A percentile compares a stretch with the other conserved stretches of the same genome.
phyloP scores from a whole-genome alignment of 331 rosid species.

The Malus hybrid region DNA sequence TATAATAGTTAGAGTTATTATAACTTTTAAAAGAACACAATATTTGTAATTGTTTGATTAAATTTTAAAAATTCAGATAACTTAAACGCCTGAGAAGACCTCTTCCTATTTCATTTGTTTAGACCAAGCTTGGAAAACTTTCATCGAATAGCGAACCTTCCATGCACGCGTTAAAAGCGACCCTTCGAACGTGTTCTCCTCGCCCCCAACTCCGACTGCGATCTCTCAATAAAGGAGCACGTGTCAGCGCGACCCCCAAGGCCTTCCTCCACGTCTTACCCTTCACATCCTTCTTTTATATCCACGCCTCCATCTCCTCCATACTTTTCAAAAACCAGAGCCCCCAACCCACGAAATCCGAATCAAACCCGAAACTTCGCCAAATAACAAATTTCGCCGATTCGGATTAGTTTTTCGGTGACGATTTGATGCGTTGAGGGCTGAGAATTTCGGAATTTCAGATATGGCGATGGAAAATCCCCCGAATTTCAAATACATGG shows the following conservation, averaged over 20 bases:
- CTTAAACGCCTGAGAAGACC: too few relatives aligned
- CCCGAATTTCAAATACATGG: constrained; percentile 33
- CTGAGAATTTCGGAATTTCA: background rate
- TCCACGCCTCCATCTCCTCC: background rate
- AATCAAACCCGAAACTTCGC: background rate
- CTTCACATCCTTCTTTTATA: background rate
- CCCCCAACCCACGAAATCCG: background rate
- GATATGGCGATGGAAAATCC: constrained; percentile 40
- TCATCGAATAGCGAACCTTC: constrained; percentile 34
- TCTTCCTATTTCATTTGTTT: too few relatives aligned
- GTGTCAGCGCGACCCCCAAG: constrained; percentile 36
- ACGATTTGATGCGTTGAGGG: background rate
- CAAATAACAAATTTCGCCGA: background rate
- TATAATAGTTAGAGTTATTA: too few relatives aligned
- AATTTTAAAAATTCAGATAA: too few relatives aligned
- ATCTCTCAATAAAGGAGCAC: constrained; percentile 27
- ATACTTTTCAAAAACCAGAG: background rate
- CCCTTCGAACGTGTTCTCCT: constrained; percentile 44
- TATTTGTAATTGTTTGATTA: too few relatives aligned
- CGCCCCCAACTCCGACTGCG: background rate
- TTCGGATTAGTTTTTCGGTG: background rate
- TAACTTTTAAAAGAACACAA: too few relatives aligned
- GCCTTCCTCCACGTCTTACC: constrained; percentile 22
- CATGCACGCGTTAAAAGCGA: constrained; percentile 60
- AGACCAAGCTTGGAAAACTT: background rate